Percentiles rank a stretch among this genome's conserved stretches.
Conservation (phyloP, 179 eudicot species). For the Silene coronaria region DNA sequence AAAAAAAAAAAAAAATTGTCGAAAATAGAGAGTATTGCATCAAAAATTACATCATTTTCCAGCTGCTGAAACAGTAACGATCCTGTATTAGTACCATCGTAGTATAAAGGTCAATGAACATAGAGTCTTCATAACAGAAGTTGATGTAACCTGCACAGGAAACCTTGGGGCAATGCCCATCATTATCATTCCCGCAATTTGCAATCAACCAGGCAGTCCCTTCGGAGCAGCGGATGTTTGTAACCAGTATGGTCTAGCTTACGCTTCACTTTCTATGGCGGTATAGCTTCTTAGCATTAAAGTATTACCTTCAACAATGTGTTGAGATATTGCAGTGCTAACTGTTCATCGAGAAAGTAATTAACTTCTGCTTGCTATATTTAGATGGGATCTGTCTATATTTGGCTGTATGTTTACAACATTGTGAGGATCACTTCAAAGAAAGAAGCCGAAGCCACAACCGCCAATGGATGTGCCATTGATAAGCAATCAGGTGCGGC, state of each 20-base stretch:
- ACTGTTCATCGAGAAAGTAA: neutral
- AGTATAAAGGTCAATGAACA: no score
- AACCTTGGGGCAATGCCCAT: conserved; percentile 71
- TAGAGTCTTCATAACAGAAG: no score
- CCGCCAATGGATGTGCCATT: neutral
- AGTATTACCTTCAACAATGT: no score
- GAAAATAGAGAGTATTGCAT: no score
- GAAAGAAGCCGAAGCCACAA: conserved; percentile 3
- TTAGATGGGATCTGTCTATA: conserved; percentile 67
- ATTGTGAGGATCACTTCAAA: conserved; percentile 40
- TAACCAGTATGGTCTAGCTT: conserved; percentile 55
- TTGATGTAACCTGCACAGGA: conserved; percentile 35
- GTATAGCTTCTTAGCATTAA: conserved; percentile 23
- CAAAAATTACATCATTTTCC: no score
- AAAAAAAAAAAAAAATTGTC: no score
- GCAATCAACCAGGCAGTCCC: conserved; percentile 74
- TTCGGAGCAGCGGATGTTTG: conserved; percentile 67
- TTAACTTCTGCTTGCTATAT: neutral
- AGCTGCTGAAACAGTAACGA: no score
- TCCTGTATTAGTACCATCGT: no score
- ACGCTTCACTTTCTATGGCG: conserved; percentile 88
- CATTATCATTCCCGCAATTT: conserved; percentile 79
- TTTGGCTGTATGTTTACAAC: conserved; percentile 82
- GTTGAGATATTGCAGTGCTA: neutral
- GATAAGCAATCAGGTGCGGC: neutral